These are phyloP conservation scores for Halophytophthora polymorphica DNA, from an alignment of 352 stramenopile genomes.

Conservation along the genomic window DNA sequence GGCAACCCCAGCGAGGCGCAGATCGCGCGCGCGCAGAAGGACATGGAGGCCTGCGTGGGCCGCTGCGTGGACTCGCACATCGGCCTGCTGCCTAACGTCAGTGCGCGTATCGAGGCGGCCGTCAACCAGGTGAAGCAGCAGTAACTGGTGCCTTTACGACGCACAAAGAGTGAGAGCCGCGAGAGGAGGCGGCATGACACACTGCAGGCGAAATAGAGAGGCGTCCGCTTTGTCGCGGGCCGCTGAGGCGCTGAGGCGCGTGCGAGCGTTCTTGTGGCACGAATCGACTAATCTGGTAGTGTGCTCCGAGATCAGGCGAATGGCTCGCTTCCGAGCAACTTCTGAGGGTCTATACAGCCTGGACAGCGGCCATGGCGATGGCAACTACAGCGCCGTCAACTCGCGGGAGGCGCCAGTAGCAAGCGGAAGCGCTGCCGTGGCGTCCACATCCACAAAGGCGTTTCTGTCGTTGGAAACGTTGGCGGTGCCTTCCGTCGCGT, in stretches of 20 bases:
- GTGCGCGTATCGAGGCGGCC: conserved; percentile 69
- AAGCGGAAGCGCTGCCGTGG: background rate
- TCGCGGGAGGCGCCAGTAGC: conserved; percentile 5
- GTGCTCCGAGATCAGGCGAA: too few species aligned
- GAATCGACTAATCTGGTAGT: too few species aligned
- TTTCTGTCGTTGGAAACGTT: conserved; percentile 14
- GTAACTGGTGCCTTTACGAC: conserved; percentile 7
- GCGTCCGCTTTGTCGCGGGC: too few species aligned
- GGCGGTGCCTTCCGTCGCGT: conserved; percentile 5
- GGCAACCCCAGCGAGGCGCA: conserved; percentile 67
- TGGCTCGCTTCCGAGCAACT: too few species aligned
- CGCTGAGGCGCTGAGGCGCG: too few species aligned
- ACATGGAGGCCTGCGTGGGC: conserved; percentile 73
- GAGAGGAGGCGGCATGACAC: background rate
- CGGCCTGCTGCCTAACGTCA: conserved; percentile 67
- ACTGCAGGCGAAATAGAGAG: conserved; percentile 2
- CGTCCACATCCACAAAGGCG: conserved; percentile 32
- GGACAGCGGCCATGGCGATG: too few species aligned
- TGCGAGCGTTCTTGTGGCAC: too few species aligned
- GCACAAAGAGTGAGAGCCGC: conserved; percentile 6
- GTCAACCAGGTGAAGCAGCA: conserved; percentile 69
- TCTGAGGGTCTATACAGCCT: too few species aligned
- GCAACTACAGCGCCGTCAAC: conserved; percentile 20
- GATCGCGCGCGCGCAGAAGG: conserved; percentile 62
- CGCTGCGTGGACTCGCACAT: conserved; percentile 75